Evolutionary conservation across 208 protist species (phyloP).

Genomic region (Acanthamoeba divionensis): DNA sequence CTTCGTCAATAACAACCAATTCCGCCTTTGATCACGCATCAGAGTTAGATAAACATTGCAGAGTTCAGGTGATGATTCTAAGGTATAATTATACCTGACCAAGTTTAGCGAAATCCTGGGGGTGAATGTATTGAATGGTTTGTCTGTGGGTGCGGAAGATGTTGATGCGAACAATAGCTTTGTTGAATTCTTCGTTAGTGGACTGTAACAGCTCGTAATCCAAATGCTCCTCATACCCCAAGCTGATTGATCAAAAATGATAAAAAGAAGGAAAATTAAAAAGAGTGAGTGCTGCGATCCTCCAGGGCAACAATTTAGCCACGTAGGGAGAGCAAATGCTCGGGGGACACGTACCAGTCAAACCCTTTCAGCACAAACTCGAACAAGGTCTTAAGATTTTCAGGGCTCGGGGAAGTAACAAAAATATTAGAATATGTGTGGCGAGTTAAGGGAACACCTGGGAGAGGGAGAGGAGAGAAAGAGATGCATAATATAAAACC

Average conservation of each 20-base stretch:
- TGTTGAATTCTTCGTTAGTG: slow-evolving; percentile 91
- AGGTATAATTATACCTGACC: too few species aligned
- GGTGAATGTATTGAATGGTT: slow-evolving; percentile 88
- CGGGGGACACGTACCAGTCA: slow-evolving; percentile 75
- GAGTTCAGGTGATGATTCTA: neutral
- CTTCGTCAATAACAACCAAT: slow-evolving; percentile 99
- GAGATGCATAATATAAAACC: too few species aligned
- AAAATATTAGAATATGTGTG: slow-evolving; percentile 97
- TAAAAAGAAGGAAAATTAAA: neutral
- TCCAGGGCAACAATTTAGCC: neutral
- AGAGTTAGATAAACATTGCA: neutral
- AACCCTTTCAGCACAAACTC: slow-evolving; percentile 97
- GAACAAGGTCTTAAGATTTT: slow-evolving; percentile 99
- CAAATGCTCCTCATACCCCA: slow-evolving; percentile 94
- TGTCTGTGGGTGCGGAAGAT: slow-evolving; percentile 96
- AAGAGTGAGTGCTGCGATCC: neutral
- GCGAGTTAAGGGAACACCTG: neutral
- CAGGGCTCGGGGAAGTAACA: slow-evolving; percentile 95
- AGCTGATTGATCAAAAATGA: neutral
- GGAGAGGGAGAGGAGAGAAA: neutral
- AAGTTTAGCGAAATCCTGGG: slow-evolving; percentile 86
- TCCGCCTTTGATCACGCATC: slow-evolving; percentile 88
- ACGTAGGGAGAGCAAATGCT: too few species aligned
- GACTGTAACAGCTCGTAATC: slow-evolving; percentile 96
- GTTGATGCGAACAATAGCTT: slow-evolving; percentile 96